A percentile compares a stretch with the other conserved stretches of the same genome.
These are phyloP conservation scores for Sicyos baderoa DNA, from an alignment of 306 rosid species.

Conservation along the genomic window DNA sequence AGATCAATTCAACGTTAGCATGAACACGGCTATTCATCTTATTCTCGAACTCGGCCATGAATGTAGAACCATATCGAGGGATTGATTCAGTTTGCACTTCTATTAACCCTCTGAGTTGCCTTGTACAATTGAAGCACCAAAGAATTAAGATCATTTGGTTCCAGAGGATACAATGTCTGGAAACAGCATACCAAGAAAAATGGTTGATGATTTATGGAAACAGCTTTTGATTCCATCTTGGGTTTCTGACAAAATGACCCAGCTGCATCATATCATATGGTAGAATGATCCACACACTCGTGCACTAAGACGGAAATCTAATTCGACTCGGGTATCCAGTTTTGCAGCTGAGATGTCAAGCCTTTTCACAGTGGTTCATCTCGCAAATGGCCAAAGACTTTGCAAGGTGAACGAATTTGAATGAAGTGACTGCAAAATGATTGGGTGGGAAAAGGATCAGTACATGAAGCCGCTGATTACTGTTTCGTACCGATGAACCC, in stretches of 20 bases:
- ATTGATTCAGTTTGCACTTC: background rate
- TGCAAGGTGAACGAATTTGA: background rate
- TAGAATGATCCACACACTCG: background rate
- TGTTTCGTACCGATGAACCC: background rate
- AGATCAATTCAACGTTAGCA: constrained; percentile 92
- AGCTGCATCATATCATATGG: background rate
- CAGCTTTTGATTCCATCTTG: background rate
- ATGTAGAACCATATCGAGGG: background rate
- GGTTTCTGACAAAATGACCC: background rate
- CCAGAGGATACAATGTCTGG: background rate
- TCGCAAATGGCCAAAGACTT: background rate
- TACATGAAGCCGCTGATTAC: background rate
- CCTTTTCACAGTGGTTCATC: background rate
- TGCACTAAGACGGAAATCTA: background rate
- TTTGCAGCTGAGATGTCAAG: constrained; percentile 4
- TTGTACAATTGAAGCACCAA: background rate
- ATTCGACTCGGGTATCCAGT: background rate
- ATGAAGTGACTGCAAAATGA: background rate
- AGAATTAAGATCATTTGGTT: background rate
- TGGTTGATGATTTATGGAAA: background rate
- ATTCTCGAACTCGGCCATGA: background rate
- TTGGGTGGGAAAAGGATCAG: background rate
- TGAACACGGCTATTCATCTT: constrained; percentile 35
- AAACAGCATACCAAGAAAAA: background rate
- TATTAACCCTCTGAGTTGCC: background rate